Conservation (phyloP, 2,329 filamentous ascomycete species). For the Trichoderma cornu-damae region DNA sequence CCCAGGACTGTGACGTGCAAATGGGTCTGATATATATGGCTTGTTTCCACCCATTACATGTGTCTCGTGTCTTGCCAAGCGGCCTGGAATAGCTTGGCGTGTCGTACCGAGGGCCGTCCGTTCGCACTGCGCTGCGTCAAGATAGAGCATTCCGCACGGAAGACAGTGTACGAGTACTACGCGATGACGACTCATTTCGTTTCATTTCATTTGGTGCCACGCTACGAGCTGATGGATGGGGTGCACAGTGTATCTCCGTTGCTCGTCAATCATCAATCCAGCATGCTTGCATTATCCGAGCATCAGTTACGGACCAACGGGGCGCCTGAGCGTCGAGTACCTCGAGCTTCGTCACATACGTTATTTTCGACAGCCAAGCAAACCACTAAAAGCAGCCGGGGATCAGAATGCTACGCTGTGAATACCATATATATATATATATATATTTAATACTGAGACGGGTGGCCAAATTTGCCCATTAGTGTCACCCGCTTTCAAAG, state of each 20-base stretch:
- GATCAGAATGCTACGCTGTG: background rate
- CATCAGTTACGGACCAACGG: background rate
- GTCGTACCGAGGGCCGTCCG: background rate
- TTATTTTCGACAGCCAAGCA: too few relatives aligned
- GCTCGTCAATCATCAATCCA: background rate
- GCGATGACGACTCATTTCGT: background rate
- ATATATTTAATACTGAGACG: too few relatives aligned
- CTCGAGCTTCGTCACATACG: background rate
- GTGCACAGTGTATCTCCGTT: background rate
- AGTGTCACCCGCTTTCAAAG: background rate
- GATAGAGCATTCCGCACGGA: slow-evolving; percentile 12
- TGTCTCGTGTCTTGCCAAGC: slow-evolving; percentile 2
- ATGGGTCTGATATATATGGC: background rate
- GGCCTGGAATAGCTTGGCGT: slow-evolving; percentile 1
- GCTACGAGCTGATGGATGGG: background rate
- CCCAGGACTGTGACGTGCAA: background rate
- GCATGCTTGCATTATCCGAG: too few relatives aligned
- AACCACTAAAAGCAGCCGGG: background rate
- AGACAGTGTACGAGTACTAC: slow-evolving; percentile 7
- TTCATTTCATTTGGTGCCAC: background rate
- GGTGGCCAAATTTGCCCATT: too few relatives aligned
- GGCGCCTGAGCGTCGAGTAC: background rate
- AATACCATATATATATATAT: too few relatives aligned
- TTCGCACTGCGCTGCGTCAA: background rate
- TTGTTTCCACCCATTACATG: background rate